A percentile compares a stretch with the other conserved stretches of the same genome.
phyloP scores from a whole-genome alignment of 2,329 filamentous ascomycete species.

The Sarocladium brachiariae region DNA sequence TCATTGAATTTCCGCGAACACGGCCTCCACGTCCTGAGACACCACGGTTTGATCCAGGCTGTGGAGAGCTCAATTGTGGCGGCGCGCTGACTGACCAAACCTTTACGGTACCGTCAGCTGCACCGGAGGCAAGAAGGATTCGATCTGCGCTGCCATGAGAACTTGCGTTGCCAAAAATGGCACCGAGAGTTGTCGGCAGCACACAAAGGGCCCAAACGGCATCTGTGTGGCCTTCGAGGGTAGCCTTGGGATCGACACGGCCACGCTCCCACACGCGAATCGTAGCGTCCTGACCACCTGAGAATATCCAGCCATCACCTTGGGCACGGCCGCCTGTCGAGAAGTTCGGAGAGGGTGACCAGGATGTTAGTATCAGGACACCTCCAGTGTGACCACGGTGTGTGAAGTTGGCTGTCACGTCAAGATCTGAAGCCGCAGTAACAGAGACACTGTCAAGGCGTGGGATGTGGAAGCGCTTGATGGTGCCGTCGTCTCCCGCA shows the following conservation, averaged over 20 bases:
- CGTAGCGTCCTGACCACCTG: slow-evolving; percentile 87
- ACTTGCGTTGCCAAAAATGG: slow-evolving; percentile 70
- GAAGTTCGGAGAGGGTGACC: slow-evolving; percentile 81
- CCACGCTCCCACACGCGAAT: slow-evolving; percentile 94
- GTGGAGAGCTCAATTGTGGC: slow-evolving; percentile 76
- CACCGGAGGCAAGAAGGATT: slow-evolving; percentile 83
- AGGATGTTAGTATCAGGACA: slow-evolving; percentile 80
- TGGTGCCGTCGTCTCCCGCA: slow-evolving; percentile 86
- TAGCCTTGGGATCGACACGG: slow-evolving; percentile 89
- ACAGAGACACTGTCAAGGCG: slow-evolving; percentile 56
- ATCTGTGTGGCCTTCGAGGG: slow-evolving; percentile 88
- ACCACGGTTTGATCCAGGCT: slow-evolving; percentile 58
- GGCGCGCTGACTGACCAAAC: slow-evolving; percentile 93
- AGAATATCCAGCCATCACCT: slow-evolving; percentile 98
- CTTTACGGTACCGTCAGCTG: slow-evolving; percentile 83
- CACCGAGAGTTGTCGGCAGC: slow-evolving; percentile 72
- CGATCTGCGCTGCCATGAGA: slow-evolving; percentile 76
- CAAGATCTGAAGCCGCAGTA: slow-evolving; percentile 66
- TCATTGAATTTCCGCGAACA: slow-evolving; percentile 85
- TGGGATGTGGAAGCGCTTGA: slow-evolving; percentile 96
- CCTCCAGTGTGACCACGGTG: slow-evolving; percentile 90
- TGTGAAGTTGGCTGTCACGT: slow-evolving; percentile 90
- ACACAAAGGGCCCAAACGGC: slow-evolving; percentile 95
- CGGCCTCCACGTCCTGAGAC: slow-evolving; percentile 57
- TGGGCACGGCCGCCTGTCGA: slow-evolving; percentile 80